Evolutionary conservation across 2,329 filamentous ascomycete species (phyloP), one percentile per base, ranked within the genome.

Genomic region (Sclerotinia glacialis): DNA sequence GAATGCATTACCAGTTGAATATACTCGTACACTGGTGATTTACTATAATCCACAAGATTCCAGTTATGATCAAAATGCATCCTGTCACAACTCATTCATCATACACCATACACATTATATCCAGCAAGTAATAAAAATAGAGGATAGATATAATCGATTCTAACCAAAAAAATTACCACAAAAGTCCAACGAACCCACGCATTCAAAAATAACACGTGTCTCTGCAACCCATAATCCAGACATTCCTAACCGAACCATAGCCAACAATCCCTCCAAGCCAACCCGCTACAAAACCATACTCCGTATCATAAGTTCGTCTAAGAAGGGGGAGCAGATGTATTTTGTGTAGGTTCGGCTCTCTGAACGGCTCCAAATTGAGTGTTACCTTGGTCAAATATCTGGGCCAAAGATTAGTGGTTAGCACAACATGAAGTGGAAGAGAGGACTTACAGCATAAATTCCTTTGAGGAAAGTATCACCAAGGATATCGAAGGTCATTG

Each of bases 331-430:
- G 67, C 69, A n/a, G 70, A 67, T 26, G 70, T 67, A 53, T 76
- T 75, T 56, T 76, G 72, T 2, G 64, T 67, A 28, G 68, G 37
- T 66, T 75, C 79, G 23, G 72, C 74, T 65, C 83, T 78, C 72
- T 85, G 83, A 68, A 86, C 82, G 67, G 79, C 80, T 40, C 85
- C 85, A 70, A 88, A 86, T 52, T 78, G 81, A 70, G 77, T 79
- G 67, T 84, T 84, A 47, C 84, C 83, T 61, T 83, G 81, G 71
- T 88, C 85, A 68, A 88, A 88, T 64, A 88, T 81, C 81, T 83
- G 68, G 14, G 67, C 67, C 53, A 31, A 63, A 34, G 54, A 52
- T 71, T 59, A 75, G 56, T 37, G 47, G 5, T 11, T 44, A 4
- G 9, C 9, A 37, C 26, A 16, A n/a, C 59, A 14, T 11, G 11